A percentile compares a stretch with the other conserved stretches of the same genome.
phyloP scores from a whole-genome alignment of 805 yeast genomes.

The Starmerella floris region DNA sequence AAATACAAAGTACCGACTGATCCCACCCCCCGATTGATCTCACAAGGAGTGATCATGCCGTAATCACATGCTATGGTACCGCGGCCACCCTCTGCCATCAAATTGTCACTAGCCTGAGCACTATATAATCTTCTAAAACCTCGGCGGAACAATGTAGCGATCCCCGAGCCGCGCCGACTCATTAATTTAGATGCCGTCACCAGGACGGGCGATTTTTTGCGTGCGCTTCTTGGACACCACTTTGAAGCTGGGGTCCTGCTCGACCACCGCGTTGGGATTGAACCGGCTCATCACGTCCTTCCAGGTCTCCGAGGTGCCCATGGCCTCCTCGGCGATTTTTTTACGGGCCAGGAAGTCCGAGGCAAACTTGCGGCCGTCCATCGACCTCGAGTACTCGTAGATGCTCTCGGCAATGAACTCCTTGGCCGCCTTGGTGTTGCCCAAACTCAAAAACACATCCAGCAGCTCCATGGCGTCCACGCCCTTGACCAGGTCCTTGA shows the following conservation, averaged over 20 bases:
- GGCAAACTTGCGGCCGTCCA: conserved; percentile 94
- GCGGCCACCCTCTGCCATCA: too few relatives aligned
- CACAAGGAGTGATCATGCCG: too few relatives aligned
- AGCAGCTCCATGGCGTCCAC: conserved; percentile 69
- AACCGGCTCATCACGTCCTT: conserved; percentile 44
- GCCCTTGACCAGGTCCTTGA: conserved; percentile 48
- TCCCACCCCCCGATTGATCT: too few relatives aligned
- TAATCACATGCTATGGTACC: too few relatives aligned
- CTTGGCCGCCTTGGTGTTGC: conserved; percentile 56
- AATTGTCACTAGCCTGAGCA: too few relatives aligned
- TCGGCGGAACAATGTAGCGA: too few relatives aligned
- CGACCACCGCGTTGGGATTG: conserved; percentile 23
- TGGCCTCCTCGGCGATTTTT: conserved; percentile 48
- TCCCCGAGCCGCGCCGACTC: too few relatives aligned
- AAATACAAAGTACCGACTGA: too few relatives aligned
- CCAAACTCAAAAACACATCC: conserved; percentile 66
- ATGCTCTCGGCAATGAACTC: conserved; percentile 88
- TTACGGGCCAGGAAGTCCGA: conserved; percentile 74
- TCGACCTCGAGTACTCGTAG: conserved; percentile 54
- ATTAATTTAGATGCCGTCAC: conserved; percentile 2
- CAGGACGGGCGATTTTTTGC: conserved; percentile 19
- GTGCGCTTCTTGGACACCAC: conserved; percentile 46
- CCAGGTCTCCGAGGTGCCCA: conserved; percentile 48
- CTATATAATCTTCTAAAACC: too few relatives aligned
- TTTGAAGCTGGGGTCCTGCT: conserved; percentile 37